phyloP scores from a whole-genome alignment of 2,329 filamentous ascomycete species.

The Aspergillus aculeatinus region DNA sequence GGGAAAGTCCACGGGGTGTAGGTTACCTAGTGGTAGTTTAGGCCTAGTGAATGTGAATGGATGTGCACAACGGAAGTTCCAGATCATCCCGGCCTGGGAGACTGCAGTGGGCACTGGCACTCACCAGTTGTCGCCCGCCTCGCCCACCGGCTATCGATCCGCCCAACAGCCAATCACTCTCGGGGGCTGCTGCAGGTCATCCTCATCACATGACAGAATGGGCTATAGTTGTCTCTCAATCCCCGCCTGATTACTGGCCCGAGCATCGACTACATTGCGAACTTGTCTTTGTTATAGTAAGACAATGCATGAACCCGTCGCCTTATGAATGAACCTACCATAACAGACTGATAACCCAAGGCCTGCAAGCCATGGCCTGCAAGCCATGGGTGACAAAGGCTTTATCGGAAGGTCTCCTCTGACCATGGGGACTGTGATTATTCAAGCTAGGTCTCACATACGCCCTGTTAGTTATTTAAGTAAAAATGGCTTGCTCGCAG shows the following conservation, averaged over 20 bases:
- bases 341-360: no score
- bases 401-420: not conserved
- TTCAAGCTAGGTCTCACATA: not conserved
- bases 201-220: constrained; percentile 11
- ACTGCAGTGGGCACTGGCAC: not conserved
- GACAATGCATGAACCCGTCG: not conserved
- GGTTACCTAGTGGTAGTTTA: not conserved
- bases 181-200: constrained; percentile 1
- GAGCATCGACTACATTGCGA: not conserved
- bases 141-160: constrained; percentile 4
- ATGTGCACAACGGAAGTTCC: constrained; percentile 9
- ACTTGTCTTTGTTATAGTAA: not conserved
- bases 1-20: not conserved
- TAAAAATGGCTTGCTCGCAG: not conserved
- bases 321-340: not conserved
- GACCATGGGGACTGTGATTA: not conserved
- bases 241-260: not conserved
- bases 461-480: not conserved
- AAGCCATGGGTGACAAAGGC: not conserved
- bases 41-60: not conserved
- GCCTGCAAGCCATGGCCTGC: no score
- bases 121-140: not conserved
- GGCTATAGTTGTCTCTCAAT: not conserved
- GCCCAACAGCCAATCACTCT: constrained; percentile 22
- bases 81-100: not conserved